These are phyloP conservation scores for Mycothermus thermophilus DNA, from an alignment of 495 filamentous ascomycete genomes.

Conservation along the genomic window DNA sequence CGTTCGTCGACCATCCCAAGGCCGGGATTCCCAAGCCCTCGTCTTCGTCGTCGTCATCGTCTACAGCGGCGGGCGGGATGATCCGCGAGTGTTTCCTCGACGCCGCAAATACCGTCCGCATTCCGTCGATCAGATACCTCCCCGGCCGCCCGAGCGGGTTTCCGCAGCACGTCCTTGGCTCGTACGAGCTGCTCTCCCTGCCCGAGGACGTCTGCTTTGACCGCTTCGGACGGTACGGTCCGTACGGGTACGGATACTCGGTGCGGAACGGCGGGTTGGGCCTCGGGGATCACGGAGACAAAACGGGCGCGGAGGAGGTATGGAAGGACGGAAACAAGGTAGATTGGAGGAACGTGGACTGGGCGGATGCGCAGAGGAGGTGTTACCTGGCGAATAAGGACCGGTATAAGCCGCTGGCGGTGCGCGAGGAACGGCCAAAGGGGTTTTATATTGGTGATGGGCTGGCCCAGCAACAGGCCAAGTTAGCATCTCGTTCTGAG, in stretches of 20 bases:
- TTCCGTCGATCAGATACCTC: conserved; percentile 57
- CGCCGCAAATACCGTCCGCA: conserved; percentile 39
- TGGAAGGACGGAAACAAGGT: conserved; percentile 57
- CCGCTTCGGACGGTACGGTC: conserved; percentile 71
- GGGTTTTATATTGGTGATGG: conserved; percentile 30
- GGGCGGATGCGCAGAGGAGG: conserved; percentile 58
- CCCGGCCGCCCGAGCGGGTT: conserved; percentile 64
- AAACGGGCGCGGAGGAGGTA: conserved; percentile 55
- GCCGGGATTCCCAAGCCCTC: conserved; percentile 38
- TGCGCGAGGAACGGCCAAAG: conserved; percentile 24
- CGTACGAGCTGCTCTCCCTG: conserved; percentile 64
- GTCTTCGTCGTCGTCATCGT: no score
- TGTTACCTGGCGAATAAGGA: conserved; percentile 57
- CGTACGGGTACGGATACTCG: conserved; percentile 82
- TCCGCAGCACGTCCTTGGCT: conserved; percentile 70
- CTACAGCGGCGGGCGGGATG: no score
- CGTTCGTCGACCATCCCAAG: conserved; percentile 50
- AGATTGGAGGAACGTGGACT: conserved; percentile 58
- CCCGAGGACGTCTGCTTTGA: conserved; percentile 90
- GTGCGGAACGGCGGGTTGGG: conserved; percentile 63
- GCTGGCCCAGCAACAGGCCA: not conserved
- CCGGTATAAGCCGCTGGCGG: conserved; percentile 42
- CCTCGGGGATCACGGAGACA: conserved; percentile 63
- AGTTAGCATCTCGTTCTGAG: not conserved
- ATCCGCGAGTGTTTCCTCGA: conserved; percentile 66